Evolutionary conservation across 768 basidiomycete species (phyloP).

Genomic region (Cyathus striatus): DNA sequence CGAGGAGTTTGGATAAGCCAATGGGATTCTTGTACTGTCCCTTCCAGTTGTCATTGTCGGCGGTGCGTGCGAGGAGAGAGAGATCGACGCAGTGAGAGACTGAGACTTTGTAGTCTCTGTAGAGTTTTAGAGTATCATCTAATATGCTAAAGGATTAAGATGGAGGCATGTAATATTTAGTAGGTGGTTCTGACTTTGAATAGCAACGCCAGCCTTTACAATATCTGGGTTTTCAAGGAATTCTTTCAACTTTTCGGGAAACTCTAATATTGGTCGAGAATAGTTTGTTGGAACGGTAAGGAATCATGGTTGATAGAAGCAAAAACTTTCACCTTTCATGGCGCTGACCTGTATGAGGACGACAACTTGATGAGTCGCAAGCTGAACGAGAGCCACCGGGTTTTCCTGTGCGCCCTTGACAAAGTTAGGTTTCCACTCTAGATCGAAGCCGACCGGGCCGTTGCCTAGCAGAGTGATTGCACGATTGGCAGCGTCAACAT

Average conservation of each 20-base stretch:
- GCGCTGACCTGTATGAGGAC: constrained; percentile 61
- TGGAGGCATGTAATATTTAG: too few relatives aligned
- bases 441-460: constrained; percentile 60
- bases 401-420: constrained; percentile 51
- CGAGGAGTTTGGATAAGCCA: constrained; percentile 62
- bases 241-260: constrained; percentile 44
- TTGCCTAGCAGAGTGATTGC: constrained; percentile 18
- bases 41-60: constrained; percentile 70
- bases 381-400: constrained; percentile 69
- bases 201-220: constrained; percentile 68
- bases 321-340: constrained; percentile 40
- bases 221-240: constrained; percentile 50
- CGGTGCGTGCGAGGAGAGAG: constrained; percentile 58
- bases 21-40: constrained; percentile 58
- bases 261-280: constrained; percentile 30
- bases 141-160: constrained; percentile 7
- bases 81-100: constrained; percentile 61
- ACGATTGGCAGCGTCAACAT: constrained; percentile 23
- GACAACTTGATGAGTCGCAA: constrained; percentile 51
- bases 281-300: too few relatives aligned
- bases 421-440: constrained; percentile 74
- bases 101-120: constrained; percentile 38
- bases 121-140: constrained; percentile 71
- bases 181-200: constrained; percentile 55
- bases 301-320: constrained; percentile 3